Percentiles rank a stretch among this genome's conserved stretches.
These are phyloP conservation scores for Phtheirospermum japonicum DNA, from an alignment of 257 asterid genomes.

Conservation along the genomic window DNA sequence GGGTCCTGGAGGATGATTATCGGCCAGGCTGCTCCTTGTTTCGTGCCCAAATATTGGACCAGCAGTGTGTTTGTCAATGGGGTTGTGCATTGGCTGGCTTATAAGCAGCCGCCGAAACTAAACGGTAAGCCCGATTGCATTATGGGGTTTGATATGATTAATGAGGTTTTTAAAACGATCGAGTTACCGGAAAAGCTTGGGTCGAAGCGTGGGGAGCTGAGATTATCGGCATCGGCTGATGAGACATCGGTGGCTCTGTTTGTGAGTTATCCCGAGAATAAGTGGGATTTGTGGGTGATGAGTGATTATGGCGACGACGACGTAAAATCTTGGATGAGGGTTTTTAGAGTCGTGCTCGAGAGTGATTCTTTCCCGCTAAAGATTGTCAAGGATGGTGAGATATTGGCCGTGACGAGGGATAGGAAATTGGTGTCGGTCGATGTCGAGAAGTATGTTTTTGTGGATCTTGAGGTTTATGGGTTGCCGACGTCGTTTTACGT, in stretches of 20 bases:
- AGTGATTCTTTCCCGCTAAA: slow-evolving; percentile 31
- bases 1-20: slow-evolving; percentile 33
- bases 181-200: slow-evolving; percentile 31
- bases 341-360: slow-evolving; percentile 12
- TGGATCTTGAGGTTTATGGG: slow-evolving; percentile 32
- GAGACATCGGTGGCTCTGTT: slow-evolving; percentile 37
- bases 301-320: slow-evolving; percentile 34
- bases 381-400: slow-evolving; percentile 24
- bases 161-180: slow-evolving; percentile 34
- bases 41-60: slow-evolving; percentile 33
- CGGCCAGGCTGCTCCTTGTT: slow-evolving; percentile 32
- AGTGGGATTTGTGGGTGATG: slow-evolving; percentile 46
- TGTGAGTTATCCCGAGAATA: slow-evolving; percentile 5
- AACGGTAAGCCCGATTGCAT: slow-evolving; percentile 30
- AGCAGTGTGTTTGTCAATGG: slow-evolving; percentile 37
- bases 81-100: slow-evolving; percentile 44
- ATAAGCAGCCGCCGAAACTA: slow-evolving; percentile 1
- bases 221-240: slow-evolving; percentile 28
- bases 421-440: slow-evolving; percentile 34
- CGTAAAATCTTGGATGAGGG: slow-evolving; percentile 35
- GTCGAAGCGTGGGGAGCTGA: slow-evolving; percentile 18
- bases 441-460: slow-evolving; percentile 26
- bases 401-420: slow-evolving; percentile 26
- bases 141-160: slow-evolving; percentile 37
- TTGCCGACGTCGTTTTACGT: slow-evolving; percentile 29